Evolutionary conservation across 495 filamentous ascomycete genomes (phyloP).

Genomic region (Penicillium ochrochloron): DNA sequence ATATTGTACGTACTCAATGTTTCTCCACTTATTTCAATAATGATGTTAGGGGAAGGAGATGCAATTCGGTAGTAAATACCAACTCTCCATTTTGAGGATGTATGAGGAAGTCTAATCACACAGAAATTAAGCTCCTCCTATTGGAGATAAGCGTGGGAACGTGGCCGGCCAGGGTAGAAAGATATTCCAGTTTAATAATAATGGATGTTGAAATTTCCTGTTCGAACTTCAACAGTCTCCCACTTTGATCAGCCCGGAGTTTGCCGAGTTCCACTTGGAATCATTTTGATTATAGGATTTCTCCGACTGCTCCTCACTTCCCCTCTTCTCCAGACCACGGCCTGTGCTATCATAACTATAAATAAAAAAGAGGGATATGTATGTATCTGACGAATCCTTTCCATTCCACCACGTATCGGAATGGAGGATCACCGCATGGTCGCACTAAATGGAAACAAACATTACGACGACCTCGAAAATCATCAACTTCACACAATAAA

Average conservation of each 20-base stretch:
- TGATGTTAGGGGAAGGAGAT: background rate
- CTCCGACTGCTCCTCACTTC: background rate
- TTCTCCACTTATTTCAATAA: background rate
- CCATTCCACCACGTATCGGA: constrained; percentile 7
- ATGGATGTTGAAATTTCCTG: background rate
- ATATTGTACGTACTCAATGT: background rate
- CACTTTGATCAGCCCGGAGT: background rate
- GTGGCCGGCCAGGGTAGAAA: background rate
- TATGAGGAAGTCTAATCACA: background rate
- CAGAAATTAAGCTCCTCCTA: background rate
- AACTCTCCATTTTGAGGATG: too few species aligned
- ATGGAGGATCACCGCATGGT: constrained; percentile 8
- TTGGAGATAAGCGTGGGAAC: background rate
- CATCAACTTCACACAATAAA: background rate
- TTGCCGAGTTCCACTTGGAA: background rate
- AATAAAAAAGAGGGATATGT: background rate
- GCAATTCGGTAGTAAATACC: background rate
- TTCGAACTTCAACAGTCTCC: background rate
- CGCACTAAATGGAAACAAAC: background rate
- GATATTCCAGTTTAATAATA: background rate
- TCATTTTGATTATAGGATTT: background rate
- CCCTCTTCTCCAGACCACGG: background rate
- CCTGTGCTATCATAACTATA: background rate
- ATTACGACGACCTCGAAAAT: background rate
- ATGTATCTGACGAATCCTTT: constrained; percentile 1